These are phyloP conservation scores for Microbotryum lychnidis-dioicae DNA, from an alignment of 1,284 basidiomycete species.

Conservation along the genomic window DNA sequence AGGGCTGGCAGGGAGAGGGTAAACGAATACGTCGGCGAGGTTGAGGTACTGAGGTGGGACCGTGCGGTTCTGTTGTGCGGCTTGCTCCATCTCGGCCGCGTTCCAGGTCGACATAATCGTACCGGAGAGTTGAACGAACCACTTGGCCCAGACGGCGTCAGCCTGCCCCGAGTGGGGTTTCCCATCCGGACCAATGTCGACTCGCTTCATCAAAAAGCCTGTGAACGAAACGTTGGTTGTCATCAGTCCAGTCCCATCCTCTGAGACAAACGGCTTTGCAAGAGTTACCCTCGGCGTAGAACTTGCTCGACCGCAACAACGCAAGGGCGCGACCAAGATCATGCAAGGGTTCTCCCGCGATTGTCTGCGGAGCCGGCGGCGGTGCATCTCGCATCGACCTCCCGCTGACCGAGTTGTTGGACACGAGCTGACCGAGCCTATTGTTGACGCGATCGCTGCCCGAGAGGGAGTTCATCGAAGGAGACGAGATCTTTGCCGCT, in stretches of 20 bases:
- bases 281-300: constrained; percentile 21
- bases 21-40: constrained; percentile 48
- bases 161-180: constrained; percentile 7
- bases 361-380: constrained; percentile 10
- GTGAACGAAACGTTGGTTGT: neutral
- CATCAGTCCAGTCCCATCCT: neutral
- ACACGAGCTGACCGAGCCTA: too few relatives aligned
- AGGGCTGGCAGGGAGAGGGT: constrained; percentile 46
- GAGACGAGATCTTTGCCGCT: too few relatives aligned
- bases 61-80: constrained; percentile 24
- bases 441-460: too few relatives aligned
- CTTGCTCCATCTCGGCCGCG: constrained; percentile 33
- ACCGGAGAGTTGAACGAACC: constrained; percentile 34
- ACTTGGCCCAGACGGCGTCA: constrained; percentile 32
- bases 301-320: constrained; percentile 25
- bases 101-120: constrained; percentile 34
- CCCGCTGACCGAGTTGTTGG: too few relatives aligned
- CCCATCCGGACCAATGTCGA: constrained; percentile 25
- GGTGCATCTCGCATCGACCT: neutral
- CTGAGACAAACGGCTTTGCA: too few relatives aligned
- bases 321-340: constrained; percentile 19
- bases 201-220: constrained; percentile 30
- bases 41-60: constrained; percentile 32
- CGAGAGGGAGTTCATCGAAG: too few relatives aligned
- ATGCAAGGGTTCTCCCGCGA: constrained; percentile 30